These are phyloP conservation scores for Mucor irregularis DNA, from an alignment of 371 early-diverging fungal genomes.

Conservation along the genomic window DNA sequence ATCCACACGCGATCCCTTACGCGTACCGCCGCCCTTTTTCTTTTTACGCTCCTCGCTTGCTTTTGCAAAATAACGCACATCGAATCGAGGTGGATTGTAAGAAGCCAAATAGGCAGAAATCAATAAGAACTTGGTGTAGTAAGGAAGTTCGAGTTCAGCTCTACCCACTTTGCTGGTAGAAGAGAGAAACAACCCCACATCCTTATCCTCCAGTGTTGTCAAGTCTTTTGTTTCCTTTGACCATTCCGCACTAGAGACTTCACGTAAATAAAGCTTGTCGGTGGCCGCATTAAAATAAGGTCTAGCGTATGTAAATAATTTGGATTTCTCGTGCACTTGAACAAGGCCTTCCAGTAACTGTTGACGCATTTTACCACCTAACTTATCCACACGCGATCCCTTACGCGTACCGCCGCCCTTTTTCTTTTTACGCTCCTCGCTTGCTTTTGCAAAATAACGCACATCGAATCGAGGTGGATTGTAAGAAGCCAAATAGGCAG, in stretches of 20 bases:
- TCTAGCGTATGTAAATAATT: constrained; percentile 71
- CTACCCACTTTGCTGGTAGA: constrained; percentile 13
- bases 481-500: constrained; percentile 90
- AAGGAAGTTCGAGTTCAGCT: constrained; percentile 69
- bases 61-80: constrained; percentile 82
- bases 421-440: constrained; percentile 56
- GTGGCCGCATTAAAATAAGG: constrained; percentile 78
- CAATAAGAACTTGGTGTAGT: constrained; percentile 81
- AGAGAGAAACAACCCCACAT: no score
- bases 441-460: constrained; percentile 75
- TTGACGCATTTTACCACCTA: constrained; percentile 69
- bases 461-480: constrained; percentile 88
- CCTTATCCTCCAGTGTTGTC: not conserved
- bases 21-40: constrained; percentile 48
- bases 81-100: constrained; percentile 88
- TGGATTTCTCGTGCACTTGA: constrained; percentile 60
- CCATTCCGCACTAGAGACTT: constrained; percentile 86
- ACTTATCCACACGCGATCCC: constrained; percentile 28
- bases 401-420: constrained; percentile 45
- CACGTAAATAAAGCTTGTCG: constrained; percentile 82
- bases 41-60: constrained; percentile 53
- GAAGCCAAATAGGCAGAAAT: constrained; percentile 90
- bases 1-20: constrained; percentile 27
- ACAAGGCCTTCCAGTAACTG: constrained; percentile 79
- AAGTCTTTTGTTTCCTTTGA: constrained; percentile 39